Base-by-base conservation (phyloP, 139 green algal species). In the Coccomyxa sp. region DNA sequence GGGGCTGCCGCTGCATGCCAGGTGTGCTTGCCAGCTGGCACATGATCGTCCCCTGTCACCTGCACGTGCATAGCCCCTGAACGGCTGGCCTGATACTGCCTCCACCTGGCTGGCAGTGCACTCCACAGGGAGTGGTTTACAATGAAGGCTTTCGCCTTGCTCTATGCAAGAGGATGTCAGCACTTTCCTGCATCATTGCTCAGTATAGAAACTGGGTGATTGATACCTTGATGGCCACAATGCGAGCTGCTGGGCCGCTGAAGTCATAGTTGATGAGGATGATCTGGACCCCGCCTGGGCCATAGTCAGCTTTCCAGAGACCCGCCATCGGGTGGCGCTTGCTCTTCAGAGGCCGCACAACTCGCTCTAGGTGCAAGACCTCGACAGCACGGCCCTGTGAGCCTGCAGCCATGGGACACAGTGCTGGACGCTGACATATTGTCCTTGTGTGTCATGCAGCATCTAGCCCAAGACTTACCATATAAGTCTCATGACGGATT, bases 271-370 rank as follows among this genome's bases (percentile, higher is more conserved):
- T 34, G 50, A 88, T 38, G 12, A 22, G 10, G n/a, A 88, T 9
- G 1, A 88, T 22, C 38, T 77, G 40, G 12, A 75, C 9, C 16
- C 54, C 54, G 44, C 73, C 9, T 12, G 6, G 24, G 8, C 4
- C 72, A 36, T 68, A 38, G 24, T 82, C 39, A 5, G 35, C 72
- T 22, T 54, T 72, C 74, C 83, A 90, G 31, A 88, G 36, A 1
- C 81, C 84, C n/a, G 78, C 41, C 12, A 86, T 74, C 7, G 86
- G 81, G 68, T 90, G 81, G 54, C 79, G 78, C 24, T 34, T 41
- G 89, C 58, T 24, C 78, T 70, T 18, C 39, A 64, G 14, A 89
- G 22, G 14, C 73, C 6, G 33, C 44, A 41, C 14, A 33, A 68
- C 24, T 38, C 73, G 39, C 38, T 29, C 12, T 54, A 9, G 24